Percentiles rank a stretch among this genome's conserved stretches.
These are phyloP conservation scores for Ophidiomyces ophidiicola DNA, from an alignment of 2,329 filamentous ascomycete species.

Conservation along the genomic window DNA sequence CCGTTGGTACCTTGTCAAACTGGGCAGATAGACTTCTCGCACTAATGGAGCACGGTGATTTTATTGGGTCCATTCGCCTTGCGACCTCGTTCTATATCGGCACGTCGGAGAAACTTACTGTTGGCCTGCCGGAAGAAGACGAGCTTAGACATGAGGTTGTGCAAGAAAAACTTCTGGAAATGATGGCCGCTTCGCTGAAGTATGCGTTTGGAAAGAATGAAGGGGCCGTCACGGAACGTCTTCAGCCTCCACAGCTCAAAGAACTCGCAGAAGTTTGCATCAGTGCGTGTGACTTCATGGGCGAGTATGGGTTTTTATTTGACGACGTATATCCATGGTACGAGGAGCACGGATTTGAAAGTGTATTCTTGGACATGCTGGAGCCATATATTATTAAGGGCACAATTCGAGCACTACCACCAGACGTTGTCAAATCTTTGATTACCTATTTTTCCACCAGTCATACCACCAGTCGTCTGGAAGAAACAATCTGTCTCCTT, in stretches of 20 bases:
- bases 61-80: conserved; percentile 77
- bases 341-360: conserved; percentile 59
- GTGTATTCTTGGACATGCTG: conserved; percentile 73
- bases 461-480: conserved; percentile 64
- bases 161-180: conserved; percentile 76
- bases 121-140: conserved; percentile 81
- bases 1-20: conserved; percentile 83
- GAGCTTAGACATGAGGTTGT: conserved; percentile 66
- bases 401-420: conserved; percentile 62
- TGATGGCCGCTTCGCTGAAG: conserved; percentile 81
- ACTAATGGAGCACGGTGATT: conserved; percentile 93
- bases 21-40: conserved; percentile 92
- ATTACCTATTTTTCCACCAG: conserved; percentile 67
- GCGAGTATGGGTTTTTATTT: conserved; percentile 72
- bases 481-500: conserved; percentile 90
- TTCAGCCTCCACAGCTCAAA: conserved; percentile 52
- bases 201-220: conserved; percentile 64
- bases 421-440: conserved; percentile 71
- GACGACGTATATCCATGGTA: conserved; percentile 85
- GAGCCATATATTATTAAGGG: conserved; percentile 78
- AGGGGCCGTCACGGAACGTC: conserved; percentile 37
- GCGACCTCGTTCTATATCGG: conserved; percentile 88
- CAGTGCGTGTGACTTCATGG: conserved; percentile 64
- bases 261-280: conserved; percentile 77
- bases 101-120: conserved; percentile 82